Evolutionary conservation across 1,139 yeast species (phyloP), one percentile per base, ranked within the genome.

Genomic region (Suhomyces panamericanus): DNA sequence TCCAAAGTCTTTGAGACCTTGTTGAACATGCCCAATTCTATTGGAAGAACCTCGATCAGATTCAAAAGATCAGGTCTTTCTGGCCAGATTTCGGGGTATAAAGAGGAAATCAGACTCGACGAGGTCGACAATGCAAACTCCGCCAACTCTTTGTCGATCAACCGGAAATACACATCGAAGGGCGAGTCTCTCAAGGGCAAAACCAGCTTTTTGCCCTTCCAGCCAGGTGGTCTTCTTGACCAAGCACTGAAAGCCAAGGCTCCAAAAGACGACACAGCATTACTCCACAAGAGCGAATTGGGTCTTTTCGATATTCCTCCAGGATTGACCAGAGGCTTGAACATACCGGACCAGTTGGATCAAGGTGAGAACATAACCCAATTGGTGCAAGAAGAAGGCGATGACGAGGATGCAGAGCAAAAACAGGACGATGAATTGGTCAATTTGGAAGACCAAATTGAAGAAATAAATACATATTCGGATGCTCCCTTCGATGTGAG

Each of bases 241-340:
- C 66, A 61, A 39, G 51, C 57, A 12, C 55, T 56, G 28, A 38
- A 39, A 26, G 58, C 63, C 4, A 58, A 60, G 1, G 58, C 61
- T 13, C 53, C 62, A 3, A 65, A 62, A 13, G 69, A 66, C 34
- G 62, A 66, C 43, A 62, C 76, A 0, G 66, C 69, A 32, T 58
- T 70, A 26, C 65, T 89, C 43, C 95, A 86, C 57, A 76, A 85
- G 57, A 93, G 87, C 58, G 71, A 70, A 1, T 69, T 78, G 42
- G 98, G 98, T 0, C 63, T 93, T 35, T 87, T 84, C 58, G 95
- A 88, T 60, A 66, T 81, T 1, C 95, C 98, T 0, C 95, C 86
- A 22, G 96, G 97, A 0, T 73, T 93, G 47, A 60, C 78, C 4
- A 73, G 98, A 49, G 96, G 97, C 0, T 69, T 91, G 50, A 54